Conservation (phyloP, 768 basidiomycete species). For the Mycena albidolilacea region DNA sequence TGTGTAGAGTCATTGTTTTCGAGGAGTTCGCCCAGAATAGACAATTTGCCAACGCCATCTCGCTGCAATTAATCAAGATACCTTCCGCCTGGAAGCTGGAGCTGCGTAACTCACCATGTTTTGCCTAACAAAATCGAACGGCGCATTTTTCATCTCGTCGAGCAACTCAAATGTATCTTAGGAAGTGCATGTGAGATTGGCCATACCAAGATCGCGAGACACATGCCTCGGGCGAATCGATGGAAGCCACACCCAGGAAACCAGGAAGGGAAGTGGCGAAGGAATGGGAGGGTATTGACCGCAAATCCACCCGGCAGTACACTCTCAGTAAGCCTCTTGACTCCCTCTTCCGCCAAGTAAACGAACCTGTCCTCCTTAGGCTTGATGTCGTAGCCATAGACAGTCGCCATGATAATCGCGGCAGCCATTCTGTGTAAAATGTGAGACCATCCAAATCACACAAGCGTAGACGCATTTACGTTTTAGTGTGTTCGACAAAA, state of each 20-base stretch:
- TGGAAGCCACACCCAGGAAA: neutral
- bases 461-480: neutral
- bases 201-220: neutral
- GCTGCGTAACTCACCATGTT: neutral
- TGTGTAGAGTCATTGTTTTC: neutral
- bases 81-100: neutral
- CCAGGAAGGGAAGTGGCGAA: conserved; percentile 51
- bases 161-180: neutral
- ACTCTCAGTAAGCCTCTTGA: conserved; percentile 27
- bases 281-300: conserved; percentile 48
- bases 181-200: neutral
- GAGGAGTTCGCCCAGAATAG: conserved; percentile 1
- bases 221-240: neutral
- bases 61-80: neutral
- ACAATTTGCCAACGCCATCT: neutral
- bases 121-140: neutral
- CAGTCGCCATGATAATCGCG: neutral
- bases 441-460: neutral
- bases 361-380: conserved; percentile 44
- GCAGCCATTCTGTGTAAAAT: neutral
- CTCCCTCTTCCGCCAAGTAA: conserved; percentile 38
- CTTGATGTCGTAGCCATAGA: conserved; percentile 49
- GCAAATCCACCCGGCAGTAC: conserved; percentile 42
- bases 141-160: neutral
- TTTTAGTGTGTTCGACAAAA: conserved; percentile 32